phyloP scores from a whole-genome alignment of 805 yeast genomes.

The Pichia exigua region DNA sequence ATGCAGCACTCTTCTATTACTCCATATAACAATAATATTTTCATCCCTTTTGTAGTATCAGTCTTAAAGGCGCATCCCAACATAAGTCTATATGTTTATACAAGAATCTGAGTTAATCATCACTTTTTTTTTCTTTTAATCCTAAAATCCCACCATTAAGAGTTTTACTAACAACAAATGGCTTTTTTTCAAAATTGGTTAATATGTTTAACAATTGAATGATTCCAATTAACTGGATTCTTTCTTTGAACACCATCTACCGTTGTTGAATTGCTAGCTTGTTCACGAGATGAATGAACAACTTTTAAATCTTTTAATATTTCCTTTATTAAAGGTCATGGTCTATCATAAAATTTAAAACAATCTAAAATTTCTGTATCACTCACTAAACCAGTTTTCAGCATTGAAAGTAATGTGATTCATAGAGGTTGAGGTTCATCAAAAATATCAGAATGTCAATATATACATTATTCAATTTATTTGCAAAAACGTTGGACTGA shows the following conservation, averaged over 20 bases:
- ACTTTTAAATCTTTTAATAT: conserved; percentile 49
- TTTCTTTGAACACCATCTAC: not conserved
- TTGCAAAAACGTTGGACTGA: conserved; percentile 28
- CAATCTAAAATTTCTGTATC: conserved; percentile 71
- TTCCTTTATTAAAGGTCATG: conserved; percentile 57
- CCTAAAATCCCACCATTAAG: not conserved
- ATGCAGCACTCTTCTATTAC: not conserved
- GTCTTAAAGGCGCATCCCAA: not conserved
- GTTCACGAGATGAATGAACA: conserved; percentile 61
- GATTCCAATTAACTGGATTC: not conserved
- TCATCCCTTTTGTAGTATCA: not conserved
- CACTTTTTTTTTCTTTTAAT: not conserved
- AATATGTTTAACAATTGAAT: not conserved
- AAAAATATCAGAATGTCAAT: conserved; percentile 69
- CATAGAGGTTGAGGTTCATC: conserved; percentile 71
- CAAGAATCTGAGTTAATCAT: not conserved
- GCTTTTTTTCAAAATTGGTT: not conserved
- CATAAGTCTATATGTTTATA: not conserved
- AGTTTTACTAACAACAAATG: not conserved
- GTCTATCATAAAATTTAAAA: conserved; percentile 59
- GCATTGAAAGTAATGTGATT: conserved; percentile 54
- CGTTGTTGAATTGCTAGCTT: conserved; percentile 28
- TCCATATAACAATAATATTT: not conserved
- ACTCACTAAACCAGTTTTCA: conserved; percentile 64
- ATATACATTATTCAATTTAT: conserved; percentile 31